Evolutionary conservation across 2,329 filamentous ascomycete species (phyloP), one percentile per base, ranked within the genome.

Genomic region (Seiridium unicorne): DNA sequence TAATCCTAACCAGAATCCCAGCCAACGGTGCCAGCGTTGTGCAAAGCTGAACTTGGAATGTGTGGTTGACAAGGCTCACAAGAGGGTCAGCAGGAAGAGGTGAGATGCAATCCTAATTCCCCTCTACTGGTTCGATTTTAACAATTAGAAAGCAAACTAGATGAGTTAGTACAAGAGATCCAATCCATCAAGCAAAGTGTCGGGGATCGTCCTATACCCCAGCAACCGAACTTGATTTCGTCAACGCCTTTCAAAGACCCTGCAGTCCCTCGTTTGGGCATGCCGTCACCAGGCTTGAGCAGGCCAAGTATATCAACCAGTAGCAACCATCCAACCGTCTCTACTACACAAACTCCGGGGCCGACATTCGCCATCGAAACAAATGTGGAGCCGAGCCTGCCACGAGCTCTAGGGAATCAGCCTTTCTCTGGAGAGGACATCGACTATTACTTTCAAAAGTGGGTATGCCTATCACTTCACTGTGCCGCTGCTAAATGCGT

Each of bases 371-470:
- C 57, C 3, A 62, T 58, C n/a, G 62, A 62, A 38, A 60, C 65
- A 51, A 42, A 55, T 42, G 62, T 60, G 55, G 69, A 69, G 49
- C 61, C 74, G 60, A 63, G 68, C 67, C 60, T 73, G 55, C 70
- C 81, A 1, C 75, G 82, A 53, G 74, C 79, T 4, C 66, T 85
- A 9, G 79, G 76, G 2, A 79, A 77, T 3, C 76, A 77, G 7
- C 74, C 81, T 1, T 78, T 85, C 53, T 76, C 82, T 0, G 79
- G 81, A 0, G 78, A 81, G 47, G 82, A 85, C 48, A 79, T 85
- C 57, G 79, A 83, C 58, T 82, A 78, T 66, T 85, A 85, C 63
- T 85, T 85, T 68, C 76, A 81, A 60, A 82, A 79, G 78, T 82
- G 63, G 59, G 72, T 62, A 4, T 35, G 56, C 35, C 11, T 3